Conservation (phyloP, 441 rosid species). For the Cnidoscolus chayamansa region DNA sequence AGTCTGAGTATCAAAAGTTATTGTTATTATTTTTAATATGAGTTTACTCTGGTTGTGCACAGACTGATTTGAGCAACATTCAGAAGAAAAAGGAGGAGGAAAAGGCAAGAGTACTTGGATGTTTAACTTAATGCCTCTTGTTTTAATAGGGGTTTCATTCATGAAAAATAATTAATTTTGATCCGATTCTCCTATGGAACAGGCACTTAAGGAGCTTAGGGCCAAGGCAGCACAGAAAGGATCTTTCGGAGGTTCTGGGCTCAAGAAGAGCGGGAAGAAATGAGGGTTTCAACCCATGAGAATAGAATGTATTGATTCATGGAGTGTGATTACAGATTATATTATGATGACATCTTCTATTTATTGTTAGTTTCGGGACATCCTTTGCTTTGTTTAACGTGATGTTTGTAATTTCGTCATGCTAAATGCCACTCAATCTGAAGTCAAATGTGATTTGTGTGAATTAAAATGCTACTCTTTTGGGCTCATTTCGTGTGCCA, state of each 20-base stretch:
- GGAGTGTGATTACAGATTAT: slow-evolving; percentile 14
- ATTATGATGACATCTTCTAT: slow-evolving; percentile 16
- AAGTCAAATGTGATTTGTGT: not conserved
- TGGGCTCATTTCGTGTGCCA: not conserved
- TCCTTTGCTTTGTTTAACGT: not conserved
- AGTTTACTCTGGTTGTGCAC: slow-evolving; percentile 19
- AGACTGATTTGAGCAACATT: slow-evolving; percentile 61
- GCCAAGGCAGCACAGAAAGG: slow-evolving; percentile 86
- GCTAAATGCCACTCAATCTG: slow-evolving; percentile 17
- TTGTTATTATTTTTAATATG: not conserved
- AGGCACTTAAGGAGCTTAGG: slow-evolving; percentile 87
- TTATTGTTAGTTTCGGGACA: slow-evolving; percentile 13
- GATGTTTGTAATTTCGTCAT: slow-evolving; percentile 1
- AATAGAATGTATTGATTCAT: not conserved
- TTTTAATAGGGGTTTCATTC: not conserved
- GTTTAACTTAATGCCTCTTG: not conserved
- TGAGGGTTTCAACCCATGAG: slow-evolving; percentile 33
- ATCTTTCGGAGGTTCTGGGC: slow-evolving; percentile 75
- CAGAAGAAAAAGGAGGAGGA: slow-evolving; percentile 93
- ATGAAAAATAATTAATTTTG: not conserved
- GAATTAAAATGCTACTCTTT: not conserved
- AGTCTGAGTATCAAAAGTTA: too few species aligned
- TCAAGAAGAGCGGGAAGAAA: slow-evolving; percentile 97
- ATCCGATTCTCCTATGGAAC: slow-evolving; percentile 9
- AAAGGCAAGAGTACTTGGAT: slow-evolving; percentile 41